These are phyloP conservation scores for Colletotrichum incanum DNA, from an alignment of 2,329 filamentous ascomycete genomes.

Conservation along the genomic window DNA sequence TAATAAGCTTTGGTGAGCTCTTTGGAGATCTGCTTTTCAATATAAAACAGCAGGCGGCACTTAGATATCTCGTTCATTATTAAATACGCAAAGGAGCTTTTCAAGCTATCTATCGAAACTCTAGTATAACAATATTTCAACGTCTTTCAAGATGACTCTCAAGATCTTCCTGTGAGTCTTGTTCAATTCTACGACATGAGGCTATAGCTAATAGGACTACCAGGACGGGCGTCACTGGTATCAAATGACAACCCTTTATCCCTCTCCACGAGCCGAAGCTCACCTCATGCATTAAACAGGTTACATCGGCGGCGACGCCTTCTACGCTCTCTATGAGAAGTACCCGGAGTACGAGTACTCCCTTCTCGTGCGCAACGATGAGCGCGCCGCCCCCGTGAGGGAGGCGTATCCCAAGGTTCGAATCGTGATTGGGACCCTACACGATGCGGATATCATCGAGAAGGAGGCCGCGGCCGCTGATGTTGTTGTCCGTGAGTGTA, in stretches of 20 bases:
- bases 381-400: constrained; percentile 60
- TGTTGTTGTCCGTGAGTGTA: constrained; percentile 63
- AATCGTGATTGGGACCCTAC: constrained; percentile 65
- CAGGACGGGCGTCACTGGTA: constrained; percentile 64
- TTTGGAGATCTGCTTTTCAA: not conserved
- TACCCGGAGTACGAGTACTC: constrained; percentile 65
- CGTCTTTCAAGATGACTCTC: constrained; percentile 52
- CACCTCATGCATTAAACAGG: constrained; percentile 49
- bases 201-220: not conserved
- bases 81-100: not conserved
- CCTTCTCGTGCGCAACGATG: constrained; percentile 63
- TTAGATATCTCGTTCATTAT: not conserved
- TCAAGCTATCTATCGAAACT: not conserved
- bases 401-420: constrained; percentile 61
- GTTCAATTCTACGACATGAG: not conserved
- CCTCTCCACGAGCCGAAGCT: not conserved
- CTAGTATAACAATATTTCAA: not conserved
- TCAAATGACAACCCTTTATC: not conserved
- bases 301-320: constrained; percentile 68
- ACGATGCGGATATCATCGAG: constrained; percentile 62
- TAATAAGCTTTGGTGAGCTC: constrained; percentile 25
- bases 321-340: constrained; percentile 59
- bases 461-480: constrained; percentile 67
- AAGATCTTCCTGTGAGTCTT: constrained; percentile 60
- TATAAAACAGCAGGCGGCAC: not conserved